Evolutionary conservation across 805 yeast species (phyloP).

Genomic region (Wickerhamiella australiensis): DNA sequence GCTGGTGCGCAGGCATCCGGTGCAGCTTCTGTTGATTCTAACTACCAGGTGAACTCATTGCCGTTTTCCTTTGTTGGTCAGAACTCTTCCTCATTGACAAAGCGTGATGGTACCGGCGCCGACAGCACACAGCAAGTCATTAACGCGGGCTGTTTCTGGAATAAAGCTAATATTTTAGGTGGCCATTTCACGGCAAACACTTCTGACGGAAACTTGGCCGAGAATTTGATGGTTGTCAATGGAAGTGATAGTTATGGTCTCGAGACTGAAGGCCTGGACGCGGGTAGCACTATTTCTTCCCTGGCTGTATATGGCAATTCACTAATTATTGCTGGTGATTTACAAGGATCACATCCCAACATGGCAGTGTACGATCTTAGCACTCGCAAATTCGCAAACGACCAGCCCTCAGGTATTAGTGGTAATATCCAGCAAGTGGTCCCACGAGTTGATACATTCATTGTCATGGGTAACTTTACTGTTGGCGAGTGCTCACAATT

Average conservation of each 20-base stretch:
- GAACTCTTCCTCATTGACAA: background rate
- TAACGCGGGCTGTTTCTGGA: conserved; percentile 33
- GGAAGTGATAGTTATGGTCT: conserved; percentile 18
- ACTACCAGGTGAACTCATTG: conserved; percentile 16
- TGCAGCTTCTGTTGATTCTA: conserved; percentile 16
- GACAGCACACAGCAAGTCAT: conserved; percentile 18
- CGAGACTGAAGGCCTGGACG: conserved; percentile 19
- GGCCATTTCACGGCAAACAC: conserved; percentile 40
- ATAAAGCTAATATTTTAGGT: conserved; percentile 45
- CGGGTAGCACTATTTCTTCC: conserved; percentile 21
- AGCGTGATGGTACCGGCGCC: conserved; percentile 1
- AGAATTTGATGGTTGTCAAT: conserved; percentile 26
- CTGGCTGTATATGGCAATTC: conserved; percentile 19
- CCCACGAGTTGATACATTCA: conserved; percentile 28
- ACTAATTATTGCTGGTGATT: conserved; percentile 28
- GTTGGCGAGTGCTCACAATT: conserved; percentile 51
- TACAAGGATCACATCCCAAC: conserved; percentile 34
- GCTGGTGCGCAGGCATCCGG: conserved; percentile 24
- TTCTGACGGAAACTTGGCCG: conserved; percentile 22
- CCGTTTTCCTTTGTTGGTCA: conserved; percentile 16
- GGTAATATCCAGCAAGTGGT: conserved; percentile 31
- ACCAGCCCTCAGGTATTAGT: conserved; percentile 39
- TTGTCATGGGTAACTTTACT: conserved; percentile 32
- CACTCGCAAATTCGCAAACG: conserved; percentile 31
- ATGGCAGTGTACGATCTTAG: conserved; percentile 37